Evolutionary conservation across 2,329 filamentous ascomycete species (phyloP).

Genomic region (Colletotrichum sp.): DNA sequence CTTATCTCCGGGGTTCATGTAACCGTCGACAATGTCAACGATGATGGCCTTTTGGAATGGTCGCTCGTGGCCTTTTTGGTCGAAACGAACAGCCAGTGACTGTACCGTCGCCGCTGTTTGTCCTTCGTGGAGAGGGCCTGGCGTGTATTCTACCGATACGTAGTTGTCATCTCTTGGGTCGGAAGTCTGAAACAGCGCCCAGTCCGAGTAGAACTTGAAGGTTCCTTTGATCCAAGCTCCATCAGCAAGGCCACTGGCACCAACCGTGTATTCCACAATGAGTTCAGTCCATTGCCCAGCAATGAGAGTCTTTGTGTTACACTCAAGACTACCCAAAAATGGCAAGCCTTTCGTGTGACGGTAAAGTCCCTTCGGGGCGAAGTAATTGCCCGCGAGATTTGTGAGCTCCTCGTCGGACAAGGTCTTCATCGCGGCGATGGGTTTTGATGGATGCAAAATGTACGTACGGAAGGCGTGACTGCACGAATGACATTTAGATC

Average conservation of each 20-base stretch:
- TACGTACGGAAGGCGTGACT: not conserved
- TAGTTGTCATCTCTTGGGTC: conserved; percentile 33
- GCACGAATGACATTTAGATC: not conserved
- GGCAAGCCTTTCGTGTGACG: conserved; percentile 31
- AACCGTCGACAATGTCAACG: conserved; percentile 39
- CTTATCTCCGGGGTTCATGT: conserved; percentile 38
- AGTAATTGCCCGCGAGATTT: conserved; percentile 28
- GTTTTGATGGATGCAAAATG: not conserved
- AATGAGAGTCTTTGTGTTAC: conserved; percentile 25
- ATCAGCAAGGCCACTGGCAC: conserved; percentile 35
- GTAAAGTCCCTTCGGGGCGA: conserved; percentile 31
- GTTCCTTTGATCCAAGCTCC: conserved; percentile 43
- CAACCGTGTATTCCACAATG: conserved; percentile 31
- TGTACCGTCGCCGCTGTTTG: conserved; percentile 39
- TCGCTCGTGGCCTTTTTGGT: conserved; percentile 42
- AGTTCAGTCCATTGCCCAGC: conserved; percentile 36
- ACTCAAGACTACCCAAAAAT: conserved; percentile 31
- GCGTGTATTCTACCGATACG: conserved; percentile 35
- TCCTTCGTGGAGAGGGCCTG: conserved; percentile 27
- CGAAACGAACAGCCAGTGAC: conserved; percentile 35
- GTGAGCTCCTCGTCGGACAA: conserved; percentile 26
- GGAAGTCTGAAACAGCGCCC: conserved; percentile 39
- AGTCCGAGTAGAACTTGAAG: conserved; percentile 43
- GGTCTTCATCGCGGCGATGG: conserved; percentile 24
- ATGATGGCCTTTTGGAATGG: conserved; percentile 43